Conservation (phyloP, 2,329 filamentous ascomycete genomes). For the Aspergillus brunneoviolaceus region DNA sequence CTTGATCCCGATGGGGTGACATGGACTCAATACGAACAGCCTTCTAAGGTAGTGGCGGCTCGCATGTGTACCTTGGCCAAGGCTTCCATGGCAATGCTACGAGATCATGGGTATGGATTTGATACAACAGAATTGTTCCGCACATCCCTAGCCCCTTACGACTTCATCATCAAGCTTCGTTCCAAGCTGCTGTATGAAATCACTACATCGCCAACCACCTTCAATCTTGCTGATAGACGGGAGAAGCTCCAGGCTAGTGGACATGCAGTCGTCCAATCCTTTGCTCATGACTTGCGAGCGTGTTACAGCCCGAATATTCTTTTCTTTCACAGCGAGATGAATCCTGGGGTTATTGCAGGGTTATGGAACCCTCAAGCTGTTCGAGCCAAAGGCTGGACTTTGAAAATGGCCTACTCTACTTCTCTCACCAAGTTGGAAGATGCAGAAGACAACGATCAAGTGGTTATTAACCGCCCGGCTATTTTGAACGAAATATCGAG, state of each 20-base stretch:
- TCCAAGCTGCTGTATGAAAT: conserved; percentile 49
- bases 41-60: conserved; percentile 78
- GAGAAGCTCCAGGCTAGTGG: conserved; percentile 50
- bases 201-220: conserved; percentile 47
- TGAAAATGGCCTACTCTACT: conserved; percentile 42
- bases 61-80: conserved; percentile 80
- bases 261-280: conserved; percentile 60
- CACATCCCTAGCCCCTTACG: conserved; percentile 73
- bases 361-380: conserved; percentile 61
- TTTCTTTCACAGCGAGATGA: conserved; percentile 70
- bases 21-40: conserved; percentile 70
- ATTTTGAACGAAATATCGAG: conserved; percentile 48
- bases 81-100: conserved; percentile 66
- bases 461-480: conserved; percentile 40
- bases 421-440: conserved; percentile 20
- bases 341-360: conserved; percentile 60
- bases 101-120: conserved; percentile 53
- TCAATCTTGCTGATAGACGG: conserved; percentile 74
- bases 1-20: conserved; percentile 74
- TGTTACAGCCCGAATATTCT: conserved; percentile 69
- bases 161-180: conserved; percentile 76
- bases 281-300: conserved; percentile 66
- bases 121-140: conserved; percentile 66
- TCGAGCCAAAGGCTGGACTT: conserved; percentile 32
- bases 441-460: conserved; percentile 17